phyloP scores from a whole-genome alignment of 2,329 filamentous ascomycete genomes.

The Colletotrichum sp. region DNA sequence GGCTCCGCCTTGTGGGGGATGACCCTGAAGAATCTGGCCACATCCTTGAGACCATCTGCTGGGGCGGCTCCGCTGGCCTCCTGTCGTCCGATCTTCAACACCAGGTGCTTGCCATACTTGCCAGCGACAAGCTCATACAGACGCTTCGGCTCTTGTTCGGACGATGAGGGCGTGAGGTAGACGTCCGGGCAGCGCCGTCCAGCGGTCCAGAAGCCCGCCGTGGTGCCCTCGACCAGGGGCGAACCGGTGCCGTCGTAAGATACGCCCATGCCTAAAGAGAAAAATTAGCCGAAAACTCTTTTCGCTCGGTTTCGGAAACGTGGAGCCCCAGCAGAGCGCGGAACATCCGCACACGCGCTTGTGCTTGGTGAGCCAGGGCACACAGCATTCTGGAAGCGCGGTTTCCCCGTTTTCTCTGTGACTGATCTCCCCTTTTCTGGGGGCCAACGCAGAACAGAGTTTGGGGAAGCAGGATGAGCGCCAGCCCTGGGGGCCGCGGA shows the following conservation, averaged over 20 bases:
- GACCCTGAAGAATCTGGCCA: constrained; percentile 15
- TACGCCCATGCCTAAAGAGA: constrained; percentile 43
- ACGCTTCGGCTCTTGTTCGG: constrained; percentile 22
- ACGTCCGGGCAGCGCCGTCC: constrained; percentile 43
- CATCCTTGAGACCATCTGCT: background rate
- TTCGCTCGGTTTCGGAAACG: background rate
- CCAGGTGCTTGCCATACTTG: constrained; percentile 35
- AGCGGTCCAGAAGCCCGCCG: constrained; percentile 40
- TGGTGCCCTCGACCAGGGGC: constrained; percentile 36
- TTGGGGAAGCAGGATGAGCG: background rate
- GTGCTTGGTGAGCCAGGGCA: background rate
- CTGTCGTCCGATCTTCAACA: constrained; percentile 26
- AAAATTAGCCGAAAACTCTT: background rate
- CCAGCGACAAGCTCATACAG: constrained; percentile 33
- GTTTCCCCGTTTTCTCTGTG: background rate
- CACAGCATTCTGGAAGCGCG: background rate
- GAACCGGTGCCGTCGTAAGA: constrained; percentile 40
- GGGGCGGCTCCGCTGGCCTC: background rate
- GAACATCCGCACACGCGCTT: background rate
- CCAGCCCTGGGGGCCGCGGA: background rate
- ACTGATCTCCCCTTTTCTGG: background rate
- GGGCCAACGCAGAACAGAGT: background rate
- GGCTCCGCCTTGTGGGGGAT: background rate
- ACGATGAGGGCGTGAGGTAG: constrained; percentile 23
- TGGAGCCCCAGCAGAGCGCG: background rate